Evolutionary conservation across 495 filamentous ascomycete species (phyloP), one percentile per base, ranked within the genome.

Genomic region (Neurospora tetrasperma): DNA sequence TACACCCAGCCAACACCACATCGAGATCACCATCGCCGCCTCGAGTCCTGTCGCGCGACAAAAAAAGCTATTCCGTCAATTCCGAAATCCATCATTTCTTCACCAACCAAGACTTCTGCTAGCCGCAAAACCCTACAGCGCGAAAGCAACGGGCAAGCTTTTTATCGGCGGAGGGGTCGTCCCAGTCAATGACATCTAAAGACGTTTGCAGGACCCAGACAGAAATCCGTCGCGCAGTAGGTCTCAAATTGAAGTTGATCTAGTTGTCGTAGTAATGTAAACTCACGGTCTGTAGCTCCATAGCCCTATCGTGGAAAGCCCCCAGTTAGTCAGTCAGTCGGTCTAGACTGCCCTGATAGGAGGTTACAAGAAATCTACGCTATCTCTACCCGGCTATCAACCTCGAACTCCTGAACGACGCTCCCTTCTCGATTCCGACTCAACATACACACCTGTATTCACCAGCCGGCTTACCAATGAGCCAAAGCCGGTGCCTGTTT

Each of bases 381-480:
- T 18, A 76, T 6, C 35, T 38, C 5, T 38, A 38, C 35, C 1
- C 35, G 35, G 5, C 35, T 5, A 38, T 71, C 71, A 82, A 83
- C 8, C 76, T 84, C 2, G 14, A 74, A 41, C 59, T 77, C 23
- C 71, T 84, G 68, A 78, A 79, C 62, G 10, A 20, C 27, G 74
- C 80, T 83, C 4, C 82, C 82, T 4, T 27, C 38, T 20, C 82
- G 84, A 14, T 84, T 84, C 71, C 79, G 76, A 18, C 76, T 79
- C 9, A 75, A 81, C 10, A 81, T 84, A 43, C 76, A 76, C 16
- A 74, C 73, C 11, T 79, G 75, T 23, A 23, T 84, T 85, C 70
- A 85, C 80, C 16, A 80, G 79, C 73, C 80, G 82, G 35, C 81
- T 84, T 71, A 78, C 77, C 42, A 82, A 83, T 75, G 72, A 70